Conservation (phyloP, 2,329 filamentous ascomycete species). For the Fusarium sp. region DNA sequence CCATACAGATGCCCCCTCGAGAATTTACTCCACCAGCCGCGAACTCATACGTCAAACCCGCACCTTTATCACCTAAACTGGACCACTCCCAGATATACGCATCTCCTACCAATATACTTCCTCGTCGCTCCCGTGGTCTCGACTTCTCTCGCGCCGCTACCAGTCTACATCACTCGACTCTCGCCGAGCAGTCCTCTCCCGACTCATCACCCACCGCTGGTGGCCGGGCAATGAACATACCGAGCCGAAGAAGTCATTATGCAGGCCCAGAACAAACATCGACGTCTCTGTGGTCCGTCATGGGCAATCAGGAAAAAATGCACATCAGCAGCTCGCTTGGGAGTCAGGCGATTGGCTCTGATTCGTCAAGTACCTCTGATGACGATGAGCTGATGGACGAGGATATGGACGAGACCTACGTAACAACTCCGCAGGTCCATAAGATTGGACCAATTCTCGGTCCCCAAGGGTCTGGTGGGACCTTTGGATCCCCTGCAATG, state of each 20-base stretch:
- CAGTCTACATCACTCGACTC: constrained; percentile 92
- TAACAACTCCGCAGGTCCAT: constrained; percentile 82
- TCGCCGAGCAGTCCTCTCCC: constrained; percentile 87
- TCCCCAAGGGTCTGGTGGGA: constrained; percentile 62
- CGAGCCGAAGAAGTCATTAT: constrained; percentile 62
- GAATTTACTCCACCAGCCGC: constrained; percentile 51
- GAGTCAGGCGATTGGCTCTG: constrained; percentile 78
- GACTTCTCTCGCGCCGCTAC: constrained; percentile 95
- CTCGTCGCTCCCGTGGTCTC: constrained; percentile 86
- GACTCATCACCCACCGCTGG: constrained; percentile 90
- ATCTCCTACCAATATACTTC: constrained; percentile 87
- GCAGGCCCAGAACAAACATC: constrained; percentile 71
- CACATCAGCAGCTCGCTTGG: constrained; percentile 81
- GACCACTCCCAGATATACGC: constrained; percentile 87
- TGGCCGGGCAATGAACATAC: constrained; percentile 72
- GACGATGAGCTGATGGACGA: constrained; percentile 78
- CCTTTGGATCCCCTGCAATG: constrained; percentile 76
- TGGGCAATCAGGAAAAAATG: constrained; percentile 75
- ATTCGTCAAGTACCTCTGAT: constrained; percentile 79
- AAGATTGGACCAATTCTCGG: constrained; percentile 64
- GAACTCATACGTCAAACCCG: constrained; percentile 61
- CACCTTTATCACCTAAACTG: constrained; percentile 84
- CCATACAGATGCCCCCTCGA: constrained; percentile 49
- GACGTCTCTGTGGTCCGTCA: constrained; percentile 76
- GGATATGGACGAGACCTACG: constrained; percentile 81